Conservation (phyloP, 2,329 filamentous ascomycete genomes). For the Trichoderma atroviride region DNA sequence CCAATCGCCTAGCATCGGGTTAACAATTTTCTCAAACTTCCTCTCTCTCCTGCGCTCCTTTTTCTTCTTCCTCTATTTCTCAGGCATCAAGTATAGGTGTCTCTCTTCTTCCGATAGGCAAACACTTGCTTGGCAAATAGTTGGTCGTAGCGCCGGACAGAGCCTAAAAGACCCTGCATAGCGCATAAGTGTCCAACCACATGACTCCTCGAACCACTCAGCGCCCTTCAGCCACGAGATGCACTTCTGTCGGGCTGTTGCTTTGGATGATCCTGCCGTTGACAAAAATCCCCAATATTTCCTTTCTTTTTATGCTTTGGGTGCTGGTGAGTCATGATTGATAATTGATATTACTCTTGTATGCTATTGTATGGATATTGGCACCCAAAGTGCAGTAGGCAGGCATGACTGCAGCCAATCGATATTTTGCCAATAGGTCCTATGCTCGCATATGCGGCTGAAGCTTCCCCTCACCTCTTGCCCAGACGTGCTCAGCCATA, state of each 20-base stretch:
- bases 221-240: too few species aligned
- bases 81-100: neutral
- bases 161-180: neutral
- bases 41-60: neutral
- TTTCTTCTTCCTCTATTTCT: neutral
- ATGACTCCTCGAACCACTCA: neutral
- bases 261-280: neutral
- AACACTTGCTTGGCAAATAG: neutral
- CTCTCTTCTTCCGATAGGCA: neutral
- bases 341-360: neutral
- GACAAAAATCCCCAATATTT: neutral
- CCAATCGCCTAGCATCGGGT: conserved; percentile 18
- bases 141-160: neutral
- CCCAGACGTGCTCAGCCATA: neutral
- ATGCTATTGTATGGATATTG: neutral
- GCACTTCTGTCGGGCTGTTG: neutral
- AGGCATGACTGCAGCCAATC: neutral
- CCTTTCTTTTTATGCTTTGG: neutral
- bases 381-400: neutral
- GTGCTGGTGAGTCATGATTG: neutral
- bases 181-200: conserved; percentile 21
- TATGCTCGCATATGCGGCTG: neutral
- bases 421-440: neutral
- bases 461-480: neutral
- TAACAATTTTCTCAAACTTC: neutral